A percentile compares a stretch with the other conserved stretches of the same genome.
Evolutionary conservation across 1,284 basidiomycete species (phyloP).

Genomic region (Thelephora terrestris): DNA sequence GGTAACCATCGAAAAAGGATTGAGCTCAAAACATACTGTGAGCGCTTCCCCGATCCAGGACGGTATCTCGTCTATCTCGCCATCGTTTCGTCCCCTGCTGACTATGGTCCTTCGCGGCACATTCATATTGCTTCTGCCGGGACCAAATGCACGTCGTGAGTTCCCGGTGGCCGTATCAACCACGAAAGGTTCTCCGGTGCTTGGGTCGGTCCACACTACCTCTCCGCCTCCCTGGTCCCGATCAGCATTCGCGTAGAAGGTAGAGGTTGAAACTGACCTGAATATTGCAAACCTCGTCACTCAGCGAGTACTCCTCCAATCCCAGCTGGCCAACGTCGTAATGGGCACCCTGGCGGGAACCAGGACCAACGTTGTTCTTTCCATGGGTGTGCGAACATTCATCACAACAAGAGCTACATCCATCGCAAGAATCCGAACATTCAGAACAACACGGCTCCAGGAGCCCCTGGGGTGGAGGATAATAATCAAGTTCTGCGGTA

Average conservation of each 20-base stretch:
- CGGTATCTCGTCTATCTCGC: constrained; percentile 21
- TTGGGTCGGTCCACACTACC: constrained; percentile 50
- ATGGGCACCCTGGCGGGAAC: too few relatives aligned
- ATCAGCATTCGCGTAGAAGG: background rate
- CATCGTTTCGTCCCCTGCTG: constrained; percentile 1
- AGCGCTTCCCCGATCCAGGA: constrained; percentile 44
- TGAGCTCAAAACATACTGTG: constrained; percentile 24
- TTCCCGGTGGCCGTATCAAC: constrained; percentile 61
- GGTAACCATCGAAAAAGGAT: background rate
- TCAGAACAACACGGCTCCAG: too few relatives aligned
- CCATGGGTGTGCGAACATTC: too few relatives aligned
- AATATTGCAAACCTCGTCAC: background rate
- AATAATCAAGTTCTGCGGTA: too few relatives aligned
- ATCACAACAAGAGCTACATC: too few relatives aligned
- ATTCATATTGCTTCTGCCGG: constrained; percentile 9
- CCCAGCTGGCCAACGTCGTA: too few relatives aligned
- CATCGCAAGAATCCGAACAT: too few relatives aligned
- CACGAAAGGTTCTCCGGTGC: constrained; percentile 55
- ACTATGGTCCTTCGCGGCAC: background rate
- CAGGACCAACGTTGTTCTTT: too few relatives aligned
- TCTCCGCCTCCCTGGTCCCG: constrained; percentile 16
- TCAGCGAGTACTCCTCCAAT: background rate
- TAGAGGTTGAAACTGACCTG: background rate
- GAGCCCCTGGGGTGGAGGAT: too few relatives aligned
- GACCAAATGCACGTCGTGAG: constrained; percentile 30